Base-by-base conservation (phyloP, 2,329 filamentous ascomycete species). In the Drechslerella coelobrocha region DNA sequence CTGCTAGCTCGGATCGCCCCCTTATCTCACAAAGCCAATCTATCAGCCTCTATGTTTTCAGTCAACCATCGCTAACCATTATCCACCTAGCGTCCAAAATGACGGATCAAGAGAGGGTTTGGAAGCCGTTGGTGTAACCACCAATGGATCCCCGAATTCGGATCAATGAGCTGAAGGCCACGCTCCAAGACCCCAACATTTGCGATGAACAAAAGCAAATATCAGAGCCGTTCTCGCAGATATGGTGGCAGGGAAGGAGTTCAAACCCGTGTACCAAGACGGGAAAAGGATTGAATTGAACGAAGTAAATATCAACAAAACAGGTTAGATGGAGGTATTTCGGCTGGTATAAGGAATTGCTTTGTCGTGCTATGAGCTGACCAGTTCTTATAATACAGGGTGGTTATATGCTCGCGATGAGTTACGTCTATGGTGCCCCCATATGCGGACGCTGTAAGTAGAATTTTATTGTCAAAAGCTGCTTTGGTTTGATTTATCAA, bases 61-160 rank as follows among this genome's bases (percentile, higher is more conserved):
- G n/a, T n/a, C n/a, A n/a, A n/a, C n/a, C n/a, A n/a, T n/a, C n/a
- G n/a, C n/a, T n/a, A n/a, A n/a, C n/a, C n/a, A n/a, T n/a, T n/a
- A n/a, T n/a, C n/a, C n/a, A 48, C 3, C 45, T 48, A 48, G 3
- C 45, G 27, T 53, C 29, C 27, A 37, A 34, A 19, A 53, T 53
- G 50, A 8, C 50, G 9, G 24, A 53, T 21, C 50, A 17, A 53
- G 27, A 53, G 24, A 12, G 50, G 21, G 26, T 53, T 24, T 53
- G 50, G 50, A 53, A 53, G 29, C 50, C 50, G 29, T 21, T 55
- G 29, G 26, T 41, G 12, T 29, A 55, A 7, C 7, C 23, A 1
- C 31, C 51, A 26, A 55, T 55, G 26, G 51, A 55, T 23, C 51
- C 51, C 31, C 29, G 41, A 55, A 14, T 55, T 39, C 6, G 51